A percentile compares a stretch with the other conserved stretches of the same genome.
Evolutionary conservation across 2,329 filamentous ascomycete species (phyloP).

Genomic region (Pseudogymnoascus sp.): DNA sequence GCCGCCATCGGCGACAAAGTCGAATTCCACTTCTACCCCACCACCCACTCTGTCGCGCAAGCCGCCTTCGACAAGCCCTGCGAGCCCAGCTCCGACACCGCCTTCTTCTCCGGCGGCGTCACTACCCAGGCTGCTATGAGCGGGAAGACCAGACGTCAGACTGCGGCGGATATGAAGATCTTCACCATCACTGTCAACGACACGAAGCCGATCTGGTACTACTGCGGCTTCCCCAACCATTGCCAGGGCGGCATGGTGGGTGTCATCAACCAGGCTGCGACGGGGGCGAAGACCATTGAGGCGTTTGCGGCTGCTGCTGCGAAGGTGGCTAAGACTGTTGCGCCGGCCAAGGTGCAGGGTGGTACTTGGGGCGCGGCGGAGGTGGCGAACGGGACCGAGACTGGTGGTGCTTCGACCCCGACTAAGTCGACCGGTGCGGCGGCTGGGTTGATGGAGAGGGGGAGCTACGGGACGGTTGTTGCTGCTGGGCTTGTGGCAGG

Average conservation of each 20-base stretch:
- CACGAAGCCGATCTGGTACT: slow-evolving; percentile 36
- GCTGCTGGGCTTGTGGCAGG: neutral
- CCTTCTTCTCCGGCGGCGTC: slow-evolving; percentile 19
- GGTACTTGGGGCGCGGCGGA: slow-evolving; percentile 15
- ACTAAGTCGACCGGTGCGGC: neutral
- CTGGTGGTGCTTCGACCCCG: neutral
- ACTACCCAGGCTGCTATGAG: slow-evolving; percentile 16
- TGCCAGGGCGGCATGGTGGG: slow-evolving; percentile 43
- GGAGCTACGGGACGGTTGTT: neutral
- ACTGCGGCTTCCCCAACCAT: slow-evolving; percentile 32
- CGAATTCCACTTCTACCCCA: slow-evolving; percentile 29
- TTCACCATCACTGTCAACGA: slow-evolving; percentile 34
- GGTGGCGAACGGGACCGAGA: neutral
- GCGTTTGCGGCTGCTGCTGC: neutral
- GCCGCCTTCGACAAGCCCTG: slow-evolving; percentile 28
- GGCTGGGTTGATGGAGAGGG: neutral
- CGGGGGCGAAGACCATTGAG: slow-evolving; percentile 14
- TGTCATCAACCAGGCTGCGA: slow-evolving; percentile 34
- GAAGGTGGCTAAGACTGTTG: neutral
- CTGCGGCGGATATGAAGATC: slow-evolving; percentile 15
- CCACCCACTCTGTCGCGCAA: slow-evolving; percentile 41
- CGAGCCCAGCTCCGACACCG: slow-evolving; percentile 22
- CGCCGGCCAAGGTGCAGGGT: slow-evolving; percentile 14
- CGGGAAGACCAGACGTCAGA: slow-evolving; percentile 9
- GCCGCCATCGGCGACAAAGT: slow-evolving; percentile 27